Percentiles rank a stretch among this genome's conserved stretches.
Conservation (phyloP, 345 rosid species). For the Excoecaria cochinchinensis region DNA sequence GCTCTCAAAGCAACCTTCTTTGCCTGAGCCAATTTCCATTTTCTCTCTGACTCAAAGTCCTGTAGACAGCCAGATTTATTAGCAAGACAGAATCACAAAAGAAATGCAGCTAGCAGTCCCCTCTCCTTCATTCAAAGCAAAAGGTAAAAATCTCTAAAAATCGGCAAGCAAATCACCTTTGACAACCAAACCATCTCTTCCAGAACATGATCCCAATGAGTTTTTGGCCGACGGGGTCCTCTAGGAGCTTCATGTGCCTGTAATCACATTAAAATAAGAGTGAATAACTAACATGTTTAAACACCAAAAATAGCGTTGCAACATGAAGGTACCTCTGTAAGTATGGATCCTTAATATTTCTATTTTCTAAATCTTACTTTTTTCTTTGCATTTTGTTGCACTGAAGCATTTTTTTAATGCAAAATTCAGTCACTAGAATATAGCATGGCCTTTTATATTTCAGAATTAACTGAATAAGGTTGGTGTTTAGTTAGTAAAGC, state of each 20-base stretch:
- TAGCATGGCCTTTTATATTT: not conserved
- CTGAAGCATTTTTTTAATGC: not conserved
- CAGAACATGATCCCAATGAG: constrained; percentile 99
- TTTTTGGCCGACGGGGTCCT: constrained; percentile 88
- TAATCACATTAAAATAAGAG: constrained; percentile 15
- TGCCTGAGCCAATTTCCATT: constrained; percentile 96
- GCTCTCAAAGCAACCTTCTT: constrained; percentile 94
- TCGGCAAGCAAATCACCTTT: constrained; percentile 55
- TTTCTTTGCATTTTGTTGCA: not conserved
- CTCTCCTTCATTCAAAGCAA: not conserved
- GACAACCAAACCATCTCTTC: constrained; percentile 99
- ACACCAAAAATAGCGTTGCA: not conserved
- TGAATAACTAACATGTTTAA: constrained; percentile 12
- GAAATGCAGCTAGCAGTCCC: not conserved
- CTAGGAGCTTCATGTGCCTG: constrained; percentile 93
- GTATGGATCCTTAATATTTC: not conserved
- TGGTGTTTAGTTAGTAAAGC: not conserved
- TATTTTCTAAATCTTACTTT: not conserved
- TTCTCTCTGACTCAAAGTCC: constrained; percentile 99
- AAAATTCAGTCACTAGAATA: not conserved
- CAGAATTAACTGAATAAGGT: not conserved
- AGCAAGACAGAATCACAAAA: constrained; percentile 27
- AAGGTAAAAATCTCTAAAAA: not conserved
- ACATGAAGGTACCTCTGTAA: not conserved
- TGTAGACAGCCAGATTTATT: constrained; percentile 36